Percentiles rank a stretch among this genome's conserved stretches.
Conservation (phyloP, 345 rosid species). For the Populus alba region DNA sequence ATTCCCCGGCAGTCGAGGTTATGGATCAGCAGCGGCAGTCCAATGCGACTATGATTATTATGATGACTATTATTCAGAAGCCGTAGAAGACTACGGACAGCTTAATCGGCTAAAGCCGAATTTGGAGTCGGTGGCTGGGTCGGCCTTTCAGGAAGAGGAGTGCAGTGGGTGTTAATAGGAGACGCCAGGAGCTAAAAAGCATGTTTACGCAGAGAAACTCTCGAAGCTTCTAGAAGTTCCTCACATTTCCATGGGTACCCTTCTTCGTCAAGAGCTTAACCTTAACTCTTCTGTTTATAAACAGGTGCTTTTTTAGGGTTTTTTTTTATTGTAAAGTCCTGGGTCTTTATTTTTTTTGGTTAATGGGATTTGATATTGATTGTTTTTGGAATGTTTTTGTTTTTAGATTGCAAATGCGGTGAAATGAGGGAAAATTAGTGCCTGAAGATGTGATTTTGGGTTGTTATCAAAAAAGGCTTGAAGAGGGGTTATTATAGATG, state of each 20-base stretch:
- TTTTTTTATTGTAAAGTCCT: neutral
- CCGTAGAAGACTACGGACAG: neutral
- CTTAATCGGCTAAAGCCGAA: slow-evolving; percentile 7
- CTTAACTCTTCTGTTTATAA: slow-evolving; percentile 70
- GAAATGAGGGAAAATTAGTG: slow-evolving; percentile 68
- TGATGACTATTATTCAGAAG: slow-evolving; percentile 21
- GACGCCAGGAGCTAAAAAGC: slow-evolving; percentile 68
- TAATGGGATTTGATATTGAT: neutral
- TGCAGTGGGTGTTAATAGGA: slow-evolving; percentile 93
- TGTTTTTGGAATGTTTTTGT: neutral
- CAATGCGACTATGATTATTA: slow-evolving; percentile 40
- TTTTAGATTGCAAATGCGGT: slow-evolving; percentile 54
- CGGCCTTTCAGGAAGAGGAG: slow-evolving; percentile 63
- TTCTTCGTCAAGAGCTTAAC: slow-evolving; percentile 76
- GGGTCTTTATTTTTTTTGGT: neutral
- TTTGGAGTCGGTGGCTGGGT: slow-evolving; percentile 36
- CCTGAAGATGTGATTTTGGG: slow-evolving; percentile 67
- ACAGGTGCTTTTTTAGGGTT: slow-evolving; percentile 39
- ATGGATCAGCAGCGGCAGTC: slow-evolving; percentile 65
- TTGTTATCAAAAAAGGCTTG: slow-evolving; percentile 79
- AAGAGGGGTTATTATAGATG: slow-evolving; percentile 70
- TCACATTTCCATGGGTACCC: slow-evolving; percentile 87
- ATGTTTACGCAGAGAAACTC: slow-evolving; percentile 72
- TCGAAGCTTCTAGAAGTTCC: slow-evolving; percentile 84
- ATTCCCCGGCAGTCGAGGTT: slow-evolving; percentile 28